phyloP scores from a whole-genome alignment of 352 stramenopile genomes.

The Pythium apleroticum region DNA sequence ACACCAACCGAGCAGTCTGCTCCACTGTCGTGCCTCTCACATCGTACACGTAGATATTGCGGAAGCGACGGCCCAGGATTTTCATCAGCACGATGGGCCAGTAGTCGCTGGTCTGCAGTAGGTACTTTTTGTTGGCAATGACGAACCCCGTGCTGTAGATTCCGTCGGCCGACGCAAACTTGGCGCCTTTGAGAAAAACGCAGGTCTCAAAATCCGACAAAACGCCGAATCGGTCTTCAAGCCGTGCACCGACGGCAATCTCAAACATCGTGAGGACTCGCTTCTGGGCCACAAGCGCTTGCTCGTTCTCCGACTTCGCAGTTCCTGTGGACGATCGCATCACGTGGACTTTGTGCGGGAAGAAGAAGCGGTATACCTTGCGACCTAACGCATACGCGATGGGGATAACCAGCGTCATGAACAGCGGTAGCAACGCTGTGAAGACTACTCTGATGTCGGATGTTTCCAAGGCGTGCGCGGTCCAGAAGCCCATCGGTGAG shows the following conservation, averaged over 20 bases:
- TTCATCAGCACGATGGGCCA: slow-evolving; percentile 46
- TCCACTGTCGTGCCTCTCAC: slow-evolving; percentile 26
- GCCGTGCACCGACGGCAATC: slow-evolving; percentile 11
- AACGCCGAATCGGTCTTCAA: slow-evolving; percentile 25
- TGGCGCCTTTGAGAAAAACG: slow-evolving; percentile 34
- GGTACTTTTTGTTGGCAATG: slow-evolving; percentile 49
- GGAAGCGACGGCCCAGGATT: slow-evolving; percentile 34
- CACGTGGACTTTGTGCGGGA: slow-evolving; percentile 1
- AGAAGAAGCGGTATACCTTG: slow-evolving; percentile 26
- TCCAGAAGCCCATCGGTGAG: slow-evolving; percentile 29
- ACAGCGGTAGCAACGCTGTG: not conserved
- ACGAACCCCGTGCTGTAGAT: slow-evolving; percentile 67
- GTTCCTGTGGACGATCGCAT: not conserved
- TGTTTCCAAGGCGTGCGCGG: slow-evolving; percentile 4
- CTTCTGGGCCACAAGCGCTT: not conserved
- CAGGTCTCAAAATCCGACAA: slow-evolving; percentile 46
- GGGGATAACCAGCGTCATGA: not conserved
- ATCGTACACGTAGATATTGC: slow-evolving; percentile 43
- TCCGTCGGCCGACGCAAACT: slow-evolving; percentile 38
- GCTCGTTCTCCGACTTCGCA: not conserved
- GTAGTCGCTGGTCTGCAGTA: slow-evolving; percentile 47
- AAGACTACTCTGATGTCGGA: not conserved
- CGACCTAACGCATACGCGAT: slow-evolving; percentile 3
- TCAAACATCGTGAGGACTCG: slow-evolving; percentile 14
- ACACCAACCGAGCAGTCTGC: slow-evolving; percentile 29